Evolutionary conservation across 495 filamentous ascomycete species (phyloP).

Genomic region (Pseudoneurospora amorphoporcata): DNA sequence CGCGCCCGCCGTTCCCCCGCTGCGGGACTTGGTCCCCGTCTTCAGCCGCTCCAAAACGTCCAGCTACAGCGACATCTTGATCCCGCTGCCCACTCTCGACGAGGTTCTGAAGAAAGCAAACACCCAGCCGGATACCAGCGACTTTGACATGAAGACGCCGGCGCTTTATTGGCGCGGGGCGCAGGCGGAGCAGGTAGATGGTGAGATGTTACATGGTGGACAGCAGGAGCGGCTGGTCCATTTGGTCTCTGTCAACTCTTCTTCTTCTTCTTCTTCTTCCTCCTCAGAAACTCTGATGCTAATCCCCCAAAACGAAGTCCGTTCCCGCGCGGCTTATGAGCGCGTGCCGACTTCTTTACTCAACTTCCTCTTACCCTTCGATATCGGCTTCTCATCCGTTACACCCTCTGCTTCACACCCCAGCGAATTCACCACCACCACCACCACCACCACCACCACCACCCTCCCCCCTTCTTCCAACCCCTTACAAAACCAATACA

Average conservation of each 20-base stretch:
- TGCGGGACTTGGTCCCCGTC: constrained; percentile 56
- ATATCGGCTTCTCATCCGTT: constrained; percentile 26
- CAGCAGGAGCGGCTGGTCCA: constrained; percentile 51
- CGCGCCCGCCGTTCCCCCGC: constrained; percentile 49
- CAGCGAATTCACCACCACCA: neutral
- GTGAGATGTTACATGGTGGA: constrained; percentile 27
- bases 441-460: neutral
- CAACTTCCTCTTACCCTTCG: constrained; percentile 28
- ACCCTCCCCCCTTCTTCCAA: neutral
- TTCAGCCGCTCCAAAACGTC: constrained; percentile 64
- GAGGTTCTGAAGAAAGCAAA: constrained; percentile 24
- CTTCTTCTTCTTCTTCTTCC: constrained; percentile 22
- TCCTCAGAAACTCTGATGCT: constrained; percentile 28
- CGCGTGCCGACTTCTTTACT: constrained; percentile 19
- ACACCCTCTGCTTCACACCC: neutral
- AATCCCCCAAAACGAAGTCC: constrained; percentile 16
- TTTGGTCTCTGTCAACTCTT: constrained; percentile 42
- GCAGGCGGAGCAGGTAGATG: constrained; percentile 16
- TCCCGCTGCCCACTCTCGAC: constrained; percentile 65
- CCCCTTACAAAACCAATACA: constrained; percentile 30
- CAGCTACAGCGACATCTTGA: constrained; percentile 61
- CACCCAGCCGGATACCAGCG: constrained; percentile 18
- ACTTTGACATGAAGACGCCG: constrained; percentile 43
- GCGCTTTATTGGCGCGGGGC: constrained; percentile 55
- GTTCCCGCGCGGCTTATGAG: constrained; percentile 26